Percentiles rank a stretch among this genome's conserved stretches.
Conservation (phyloP, 2,329 filamentous ascomycete species). For the Celoporthe dispersa region DNA sequence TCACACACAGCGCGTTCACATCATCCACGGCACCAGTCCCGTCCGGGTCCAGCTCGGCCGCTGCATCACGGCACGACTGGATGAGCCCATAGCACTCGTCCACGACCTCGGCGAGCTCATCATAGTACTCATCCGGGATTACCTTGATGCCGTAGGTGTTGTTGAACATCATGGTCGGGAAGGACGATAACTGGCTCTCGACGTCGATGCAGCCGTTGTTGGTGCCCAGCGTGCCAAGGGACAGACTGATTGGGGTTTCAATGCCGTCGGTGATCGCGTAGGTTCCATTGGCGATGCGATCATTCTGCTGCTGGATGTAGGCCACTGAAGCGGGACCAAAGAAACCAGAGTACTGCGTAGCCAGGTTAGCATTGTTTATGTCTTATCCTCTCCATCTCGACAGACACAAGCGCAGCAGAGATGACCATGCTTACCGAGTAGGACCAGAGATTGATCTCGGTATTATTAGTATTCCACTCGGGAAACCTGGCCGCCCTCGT, state of each 20-base stretch:
- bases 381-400: neutral
- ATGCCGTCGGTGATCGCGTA: constrained; percentile 24
- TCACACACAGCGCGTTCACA: constrained; percentile 27
- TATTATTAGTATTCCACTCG: constrained; percentile 51
- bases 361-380: neutral
- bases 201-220: constrained; percentile 36
- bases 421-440: constrained; percentile 19
- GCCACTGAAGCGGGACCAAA: constrained; percentile 38
- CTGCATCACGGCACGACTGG: constrained; percentile 18
- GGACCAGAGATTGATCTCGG: constrained; percentile 56
- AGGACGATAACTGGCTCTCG: constrained; percentile 32
- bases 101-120: constrained; percentile 19
- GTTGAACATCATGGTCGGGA: constrained; percentile 32
- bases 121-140: constrained; percentile 27
- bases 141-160: constrained; percentile 31
- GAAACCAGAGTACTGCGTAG: constrained; percentile 37
- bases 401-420: neutral
- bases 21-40: constrained; percentile 23
- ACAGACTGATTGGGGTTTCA: constrained; percentile 30
- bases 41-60: constrained; percentile 51
- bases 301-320: constrained; percentile 36
- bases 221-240: constrained; percentile 36
- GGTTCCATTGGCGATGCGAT: constrained; percentile 31
- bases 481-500: constrained; percentile 45
- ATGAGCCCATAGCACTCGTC: constrained; percentile 28